Base-by-base conservation (phyloP, 2,329 filamentous ascomycete species). In the Alternaria triticimaculans region DNA sequence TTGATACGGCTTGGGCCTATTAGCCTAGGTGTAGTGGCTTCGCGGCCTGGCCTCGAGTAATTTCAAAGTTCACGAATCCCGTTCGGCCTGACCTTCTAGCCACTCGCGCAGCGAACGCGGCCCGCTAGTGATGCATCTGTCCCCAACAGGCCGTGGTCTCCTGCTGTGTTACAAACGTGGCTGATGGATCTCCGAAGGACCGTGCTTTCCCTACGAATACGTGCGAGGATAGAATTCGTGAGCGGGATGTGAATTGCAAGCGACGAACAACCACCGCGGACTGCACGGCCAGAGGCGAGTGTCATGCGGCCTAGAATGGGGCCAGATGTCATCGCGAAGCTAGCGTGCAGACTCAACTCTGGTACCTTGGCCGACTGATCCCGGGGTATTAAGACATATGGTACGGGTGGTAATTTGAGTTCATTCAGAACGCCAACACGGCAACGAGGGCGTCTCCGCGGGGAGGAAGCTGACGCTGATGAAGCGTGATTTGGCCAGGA, bases 81-180 rank as follows among this genome's bases (percentile, higher is more conserved):
- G 30, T 45, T 30, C 45, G 28, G 41, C 37, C 41, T 21, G 25
- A n/a, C 14, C 20, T 15, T 51, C 18, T 53, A n/a, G 30, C 37
- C 45, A 26, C 45, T 53, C 30, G 21, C 11, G n/a, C 10, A 14
- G 41, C 51, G 49, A 25, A 55, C 41, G 21, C 44, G 28, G 21
- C 55, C 20, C 41, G 44, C 56, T 50, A 41, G 21, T 37, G 14
- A 59, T 33, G 60, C 44, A 30, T 23, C 21, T 37, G n/a, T 18
- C 18, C 44, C 26, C n/a, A 61, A 61, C 53, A 18, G 44, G 23
- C 26, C 30, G 5, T 33, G 30, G 30, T 26, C 30, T 45, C 21
- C 21, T 41, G 44, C 33, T 46, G 53, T 48, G n/a, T 44, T 37
- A 58, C 49, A 30, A 56, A 46, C 12, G 48, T 58, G 54, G 54